Conservation (phyloP, 768 basidiomycete genomes). For the Multifurca ochricompacta region DNA sequence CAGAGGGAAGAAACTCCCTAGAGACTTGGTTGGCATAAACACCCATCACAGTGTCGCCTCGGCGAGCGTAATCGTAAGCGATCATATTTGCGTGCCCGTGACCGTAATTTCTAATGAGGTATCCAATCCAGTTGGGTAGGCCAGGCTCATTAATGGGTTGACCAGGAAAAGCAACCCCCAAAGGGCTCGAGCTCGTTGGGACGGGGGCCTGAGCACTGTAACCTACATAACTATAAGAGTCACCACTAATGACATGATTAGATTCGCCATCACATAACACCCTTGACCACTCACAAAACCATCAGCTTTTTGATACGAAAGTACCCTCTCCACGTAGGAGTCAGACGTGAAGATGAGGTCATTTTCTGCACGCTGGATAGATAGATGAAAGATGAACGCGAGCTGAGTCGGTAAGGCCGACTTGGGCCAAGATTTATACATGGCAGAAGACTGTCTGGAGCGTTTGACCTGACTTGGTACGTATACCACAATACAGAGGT, state of each 20-base stretch:
- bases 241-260: slow-evolving; percentile 8
- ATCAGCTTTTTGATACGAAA: slow-evolving; percentile 9
- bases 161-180: slow-evolving; percentile 17
- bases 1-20: slow-evolving; percentile 19
- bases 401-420: not conserved
- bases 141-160: slow-evolving; percentile 11
- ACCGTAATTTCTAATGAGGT: slow-evolving; percentile 14
- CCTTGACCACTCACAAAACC: slow-evolving; percentile 12
- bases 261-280: not conserved
- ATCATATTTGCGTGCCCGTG: slow-evolving; percentile 19
- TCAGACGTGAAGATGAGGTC: slow-evolving; percentile 11
- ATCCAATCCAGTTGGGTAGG: slow-evolving; percentile 18
- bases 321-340: slow-evolving; percentile 17
- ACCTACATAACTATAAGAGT: slow-evolving; percentile 16
- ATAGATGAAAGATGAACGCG: not conserved
- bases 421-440: not conserved
- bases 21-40: slow-evolving; percentile 13
- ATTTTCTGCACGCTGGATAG: slow-evolving; percentile 1
- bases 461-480: not conserved
- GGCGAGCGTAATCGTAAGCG: slow-evolving; percentile 18
- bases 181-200: slow-evolving; percentile 13
- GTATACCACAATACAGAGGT: not conserved
- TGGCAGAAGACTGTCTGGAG: not conserved
- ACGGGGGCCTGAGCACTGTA: slow-evolving; percentile 14
- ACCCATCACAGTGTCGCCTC: slow-evolving; percentile 23